Percentiles rank a stretch among this genome's conserved stretches.
phyloP scores from a whole-genome alignment of 768 basidiomycete species.

The Rhodotorula paludigena region DNA sequence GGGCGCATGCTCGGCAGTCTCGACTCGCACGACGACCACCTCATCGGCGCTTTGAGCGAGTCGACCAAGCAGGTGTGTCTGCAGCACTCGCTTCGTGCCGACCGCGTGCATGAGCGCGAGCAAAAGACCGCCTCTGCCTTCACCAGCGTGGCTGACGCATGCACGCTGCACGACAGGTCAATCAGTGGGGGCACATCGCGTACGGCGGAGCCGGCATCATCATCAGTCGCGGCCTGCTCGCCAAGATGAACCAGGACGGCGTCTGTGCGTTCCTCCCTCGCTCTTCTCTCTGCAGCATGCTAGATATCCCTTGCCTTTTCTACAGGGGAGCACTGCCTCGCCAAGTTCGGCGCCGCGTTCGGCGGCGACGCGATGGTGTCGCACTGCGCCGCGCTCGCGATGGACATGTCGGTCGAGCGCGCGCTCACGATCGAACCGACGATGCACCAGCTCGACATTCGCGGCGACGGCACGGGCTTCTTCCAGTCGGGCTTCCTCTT shows the following conservation, averaged over 20 bases:
- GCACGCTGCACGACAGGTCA: no score
- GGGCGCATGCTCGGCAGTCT: conserved; percentile 16
- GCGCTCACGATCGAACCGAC: conserved; percentile 32
- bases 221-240: conserved; percentile 17
- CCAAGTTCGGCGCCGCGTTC: conserved; percentile 31
- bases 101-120: no score
- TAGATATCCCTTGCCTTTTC: accelerated
- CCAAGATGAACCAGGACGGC: conserved; percentile 25
- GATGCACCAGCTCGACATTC: conserved; percentile 39
- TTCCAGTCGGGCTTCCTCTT: conserved; percentile 40
- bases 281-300: background rate
- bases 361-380: conserved; percentile 39
- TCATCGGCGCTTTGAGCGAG: conserved; percentile 36
- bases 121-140: no score
- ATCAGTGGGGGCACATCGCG: conserved; percentile 36
- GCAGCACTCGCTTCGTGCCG: no score
- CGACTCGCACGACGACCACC: conserved; percentile 14
- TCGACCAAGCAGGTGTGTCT: conserved; percentile 34
- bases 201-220: conserved; percentile 37
- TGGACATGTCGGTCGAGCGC: conserved; percentile 12
- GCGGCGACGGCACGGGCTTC: conserved; percentile 38
- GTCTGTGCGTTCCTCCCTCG: conserved; percentile 12
- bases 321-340: conserved; percentile 21
- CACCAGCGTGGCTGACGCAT: no score
- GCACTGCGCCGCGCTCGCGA: conserved; percentile 34